Base-by-base conservation (phyloP, 768 basidiomycete species). In the Rhodocollybia butyracea region DNA sequence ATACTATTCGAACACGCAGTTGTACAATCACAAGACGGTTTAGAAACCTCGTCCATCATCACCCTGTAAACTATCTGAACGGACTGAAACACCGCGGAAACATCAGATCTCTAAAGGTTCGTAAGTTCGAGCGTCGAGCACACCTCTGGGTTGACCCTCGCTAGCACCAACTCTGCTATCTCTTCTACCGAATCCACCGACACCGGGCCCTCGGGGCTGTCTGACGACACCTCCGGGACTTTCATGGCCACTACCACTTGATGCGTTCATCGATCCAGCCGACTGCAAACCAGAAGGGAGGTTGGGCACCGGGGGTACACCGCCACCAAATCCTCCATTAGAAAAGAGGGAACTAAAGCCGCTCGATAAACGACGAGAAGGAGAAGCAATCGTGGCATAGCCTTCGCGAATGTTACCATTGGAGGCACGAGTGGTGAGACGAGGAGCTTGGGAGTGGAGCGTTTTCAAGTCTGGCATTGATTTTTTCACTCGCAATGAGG, bases 381-480 rank as follows among this genome's bases (percentile, higher is more conserved):
- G 85, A 34, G 91, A 88, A 29, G 89, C 88, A 56, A 93, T 91
- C 32, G 91, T 93, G 17, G 89, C 90, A 70, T 90, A 94, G 27
- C 89, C 90, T 68, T 83, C 81, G 40, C 91, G 85, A 55, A 94
- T 92, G 66, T 94, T 94, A 54, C 91, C 90, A 67, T 92, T 94
- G 45, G 91, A 94, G 17, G 90, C 79, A 57, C 91, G 88, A 15
- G 88, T 86, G 55, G 75, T 83, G 45, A 94, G 80, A 50, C 91
- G 87, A 31, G 89, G 91, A 1, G 87, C 86, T 63, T 86, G 84
- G 17, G 85, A 77, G 58, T 91, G 91, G 60, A 93, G 71, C 15
- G 88, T 88, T 74, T 91, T 91, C 84, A 98, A 86, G 71, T 98
- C 94, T 2, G 97, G 97, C 97, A 98, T 98, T 22, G 94, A 96